Evolutionary conservation across 371 early-diverging fungal species (phyloP).

Genomic region (Mortierella sp.): DNA sequence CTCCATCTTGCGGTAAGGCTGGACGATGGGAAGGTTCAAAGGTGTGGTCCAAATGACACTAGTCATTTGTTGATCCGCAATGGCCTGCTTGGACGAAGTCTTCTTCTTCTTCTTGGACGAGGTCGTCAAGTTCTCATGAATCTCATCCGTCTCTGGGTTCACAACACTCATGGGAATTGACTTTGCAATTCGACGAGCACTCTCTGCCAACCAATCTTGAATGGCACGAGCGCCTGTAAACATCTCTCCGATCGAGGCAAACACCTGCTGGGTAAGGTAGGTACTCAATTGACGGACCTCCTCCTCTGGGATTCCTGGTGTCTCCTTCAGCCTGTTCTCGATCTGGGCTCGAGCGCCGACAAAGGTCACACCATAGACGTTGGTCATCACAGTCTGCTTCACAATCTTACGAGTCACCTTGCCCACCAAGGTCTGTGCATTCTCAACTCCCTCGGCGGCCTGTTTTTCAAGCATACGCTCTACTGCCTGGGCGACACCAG

Average conservation of each 20-base stretch:
- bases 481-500: constrained; percentile 88
- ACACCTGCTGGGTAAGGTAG: constrained; percentile 87
- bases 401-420: constrained; percentile 93
- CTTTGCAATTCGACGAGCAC: constrained; percentile 85
- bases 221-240: constrained; percentile 91
- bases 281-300: constrained; percentile 64
- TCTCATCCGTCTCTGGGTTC: constrained; percentile 59
- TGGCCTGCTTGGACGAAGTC: constrained; percentile 35
- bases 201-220: constrained; percentile 94
- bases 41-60: constrained; percentile 98
- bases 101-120: constrained; percentile 20
- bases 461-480: constrained; percentile 74
- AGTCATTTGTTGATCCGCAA: constrained; percentile 73
- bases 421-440: constrained; percentile 68
- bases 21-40: constrained; percentile 93
- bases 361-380: constrained; percentile 98
- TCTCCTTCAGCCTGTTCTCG: constrained; percentile 80
- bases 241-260: constrained; percentile 88
- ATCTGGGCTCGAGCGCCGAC: constrained; percentile 95
- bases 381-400: constrained; percentile 99
- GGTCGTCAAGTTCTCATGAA: constrained; percentile 23
- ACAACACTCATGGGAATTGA: constrained; percentile 69
- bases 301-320: constrained; percentile 67
- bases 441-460: constrained; percentile 63
- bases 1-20: constrained; percentile 90